phyloP scores from a whole-genome alignment of 2,329 filamentous ascomycete genomes.

The Cytospora piceae region DNA sequence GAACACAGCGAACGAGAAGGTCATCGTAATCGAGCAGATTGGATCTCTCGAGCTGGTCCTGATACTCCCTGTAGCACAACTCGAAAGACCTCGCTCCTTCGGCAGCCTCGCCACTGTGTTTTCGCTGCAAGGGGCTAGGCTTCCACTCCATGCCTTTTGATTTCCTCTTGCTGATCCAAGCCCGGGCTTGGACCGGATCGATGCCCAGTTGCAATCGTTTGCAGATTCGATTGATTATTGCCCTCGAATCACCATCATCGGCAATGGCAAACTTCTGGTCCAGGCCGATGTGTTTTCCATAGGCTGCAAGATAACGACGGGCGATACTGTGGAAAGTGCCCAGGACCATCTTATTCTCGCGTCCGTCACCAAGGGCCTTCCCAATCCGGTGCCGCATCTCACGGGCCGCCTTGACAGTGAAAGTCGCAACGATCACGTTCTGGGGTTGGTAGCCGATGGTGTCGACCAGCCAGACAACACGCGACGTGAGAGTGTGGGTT shows the following conservation, averaged over 20 bases:
- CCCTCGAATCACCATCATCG: constrained; percentile 77
- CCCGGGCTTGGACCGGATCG: constrained; percentile 71
- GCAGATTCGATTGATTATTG: constrained; percentile 80
- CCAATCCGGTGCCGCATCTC: constrained; percentile 93
- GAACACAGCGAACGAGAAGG: constrained; percentile 79
- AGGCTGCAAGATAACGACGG: constrained; percentile 78
- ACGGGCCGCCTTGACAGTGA: constrained; percentile 90
- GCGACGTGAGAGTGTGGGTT: constrained; percentile 91
- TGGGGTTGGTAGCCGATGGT: constrained; percentile 73
- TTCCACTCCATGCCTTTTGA: constrained; percentile 53
- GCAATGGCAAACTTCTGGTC: constrained; percentile 87
- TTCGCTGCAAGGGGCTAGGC: constrained; percentile 36
- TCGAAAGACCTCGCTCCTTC: constrained; percentile 62
- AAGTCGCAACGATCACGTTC: constrained; percentile 93
- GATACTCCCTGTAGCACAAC: constrained; percentile 73
- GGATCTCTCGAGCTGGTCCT: constrained; percentile 71
- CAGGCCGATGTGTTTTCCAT: constrained; percentile 83
- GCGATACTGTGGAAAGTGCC: constrained; percentile 96
- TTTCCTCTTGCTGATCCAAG: constrained; percentile 75
- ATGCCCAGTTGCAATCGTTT: constrained; percentile 71
- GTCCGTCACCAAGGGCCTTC: constrained; percentile 75
- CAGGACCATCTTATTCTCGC: constrained; percentile 77
- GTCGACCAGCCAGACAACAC: constrained; percentile 85
- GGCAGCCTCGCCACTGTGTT: constrained; percentile 44
- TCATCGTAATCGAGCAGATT: constrained; percentile 96